Conservation (phyloP, 2,329 filamentous ascomycete genomes). For the Pyricularia sp. region DNA sequence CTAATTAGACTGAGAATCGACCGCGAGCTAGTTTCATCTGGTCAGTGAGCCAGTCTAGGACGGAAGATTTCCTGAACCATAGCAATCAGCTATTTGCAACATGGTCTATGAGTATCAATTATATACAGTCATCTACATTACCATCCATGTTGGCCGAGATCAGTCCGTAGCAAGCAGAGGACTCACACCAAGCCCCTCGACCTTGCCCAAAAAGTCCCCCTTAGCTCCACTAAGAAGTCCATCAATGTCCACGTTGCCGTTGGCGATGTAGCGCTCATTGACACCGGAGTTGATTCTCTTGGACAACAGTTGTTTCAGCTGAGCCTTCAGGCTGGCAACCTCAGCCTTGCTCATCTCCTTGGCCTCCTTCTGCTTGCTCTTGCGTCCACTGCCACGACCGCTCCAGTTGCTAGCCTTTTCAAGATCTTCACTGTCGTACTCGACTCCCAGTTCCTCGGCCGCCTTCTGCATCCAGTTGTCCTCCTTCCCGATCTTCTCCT, state of each 20-base stretch:
- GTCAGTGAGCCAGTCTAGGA: too few relatives aligned
- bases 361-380: slow-evolving; percentile 65
- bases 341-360: slow-evolving; percentile 63
- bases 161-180: neutral
- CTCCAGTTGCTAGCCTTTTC: slow-evolving; percentile 52
- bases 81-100: neutral
- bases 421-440: slow-evolving; percentile 86
- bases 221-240: slow-evolving; percentile 57
- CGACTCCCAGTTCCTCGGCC: slow-evolving; percentile 86
- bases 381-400: slow-evolving; percentile 63
- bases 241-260: slow-evolving; percentile 75
- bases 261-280: slow-evolving; percentile 76
- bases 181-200: slow-evolving; percentile 27
- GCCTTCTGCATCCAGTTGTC: slow-evolving; percentile 77
- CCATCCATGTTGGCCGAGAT: neutral
- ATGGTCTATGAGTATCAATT: neutral
- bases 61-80: too few relatives aligned
- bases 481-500: slow-evolving; percentile 76
- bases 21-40: too few relatives aligned
- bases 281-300: slow-evolving; percentile 79
- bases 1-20: neutral
- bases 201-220: slow-evolving; percentile 55
- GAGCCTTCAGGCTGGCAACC: slow-evolving; percentile 57
- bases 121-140: neutral
- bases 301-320: slow-evolving; percentile 61